Conservation (phyloP, 495 filamentous ascomycete species). For the Melanomma pulvis-pyrius region DNA sequence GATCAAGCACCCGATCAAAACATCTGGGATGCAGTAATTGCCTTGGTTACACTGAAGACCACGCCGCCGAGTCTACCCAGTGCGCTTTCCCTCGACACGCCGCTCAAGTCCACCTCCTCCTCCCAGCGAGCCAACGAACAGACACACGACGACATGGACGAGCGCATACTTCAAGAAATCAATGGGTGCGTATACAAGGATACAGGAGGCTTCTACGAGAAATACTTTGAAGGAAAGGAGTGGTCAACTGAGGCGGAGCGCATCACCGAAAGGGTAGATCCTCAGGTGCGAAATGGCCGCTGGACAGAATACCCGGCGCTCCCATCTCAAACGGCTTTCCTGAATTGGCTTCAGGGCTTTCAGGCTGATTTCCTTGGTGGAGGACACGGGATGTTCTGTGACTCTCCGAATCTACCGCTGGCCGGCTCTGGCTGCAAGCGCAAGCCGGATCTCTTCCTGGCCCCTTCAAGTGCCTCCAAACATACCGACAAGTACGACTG, state of each 20-base stretch:
- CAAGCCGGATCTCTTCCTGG: slow-evolving; percentile 25
- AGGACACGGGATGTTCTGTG: neutral
- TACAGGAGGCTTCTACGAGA: slow-evolving; percentile 38
- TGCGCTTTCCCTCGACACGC: slow-evolving; percentile 39
- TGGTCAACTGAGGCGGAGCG: slow-evolving; percentile 18
- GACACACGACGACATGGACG: slow-evolving; percentile 42
- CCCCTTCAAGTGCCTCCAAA: slow-evolving; percentile 9
- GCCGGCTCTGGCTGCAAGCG: slow-evolving; percentile 4
- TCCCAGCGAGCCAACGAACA: slow-evolving; percentile 40
- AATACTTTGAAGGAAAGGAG: slow-evolving; percentile 34
- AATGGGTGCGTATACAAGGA: slow-evolving; percentile 36
- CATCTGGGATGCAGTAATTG: slow-evolving; percentile 1
- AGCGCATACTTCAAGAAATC: slow-evolving; percentile 42
- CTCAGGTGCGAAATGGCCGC: slow-evolving; percentile 5
- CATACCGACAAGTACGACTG: slow-evolving; percentile 15
- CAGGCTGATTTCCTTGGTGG: too few relatives aligned
- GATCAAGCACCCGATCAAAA: slow-evolving; percentile 10
- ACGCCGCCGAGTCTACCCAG: slow-evolving; percentile 39
- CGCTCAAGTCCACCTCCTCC: slow-evolving; percentile 37
- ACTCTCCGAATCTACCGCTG: neutral
- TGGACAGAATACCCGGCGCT: slow-evolving; percentile 23
- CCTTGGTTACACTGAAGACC: slow-evolving; percentile 1
- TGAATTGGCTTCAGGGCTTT: too few relatives aligned
- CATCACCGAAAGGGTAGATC: slow-evolving; percentile 17
- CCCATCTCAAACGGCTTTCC: neutral